Base-by-base conservation (phyloP, 257 asterid genomes). In the Solanum tacnaense region DNA sequence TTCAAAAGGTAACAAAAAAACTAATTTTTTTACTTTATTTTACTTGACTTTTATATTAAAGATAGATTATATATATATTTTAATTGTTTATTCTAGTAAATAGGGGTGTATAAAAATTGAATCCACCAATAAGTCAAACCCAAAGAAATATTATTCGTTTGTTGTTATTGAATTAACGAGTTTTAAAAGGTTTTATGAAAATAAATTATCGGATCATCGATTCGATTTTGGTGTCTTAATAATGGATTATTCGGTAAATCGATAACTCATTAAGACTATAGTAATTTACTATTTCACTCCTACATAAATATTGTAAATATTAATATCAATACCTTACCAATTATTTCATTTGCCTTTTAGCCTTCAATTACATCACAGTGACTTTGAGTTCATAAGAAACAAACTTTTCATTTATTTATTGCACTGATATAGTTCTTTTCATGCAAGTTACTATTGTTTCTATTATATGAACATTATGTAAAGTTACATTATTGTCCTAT, bases 241-340 rank as follows among this genome's bases (percentile, higher is more conserved):
- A 58, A 21, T 58, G 4, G 2, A 58, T 20, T 58, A 58, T 58
- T 58, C 0, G 11, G 0, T 20, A 20, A 7, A 20, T 0, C 2
- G 12, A 58, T 58, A 20, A 58, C 12, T 7, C 67, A 58, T 1
- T 56, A 20, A 20, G 67, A 7, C 25, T 20, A 56, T 56, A 56
- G 1, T 56, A 56, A 56, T 56, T 20, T 56, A 56, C 11, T 20
- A 56, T 56, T 56, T 56, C 65, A 1, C 25, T 18, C 65, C n/a
- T 56, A 56, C 65, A 18, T 20, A 20, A 18, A 56, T 56, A 56
- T 56, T 56, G n/a, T 52, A 56, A 56, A 56, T 20, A 56, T 20
- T 56, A 56, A 56, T 56, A 56, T 56, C 67, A 56, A 1, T 8
- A 56, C 11, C 65, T 56, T 20, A 58, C 12, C 25, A 8, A 20